Percentiles rank a stretch among this genome's conserved stretches.
Evolutionary conservation across 768 basidiomycete genomes (phyloP).

Genomic region (Lyophyllum semitale): DNA sequence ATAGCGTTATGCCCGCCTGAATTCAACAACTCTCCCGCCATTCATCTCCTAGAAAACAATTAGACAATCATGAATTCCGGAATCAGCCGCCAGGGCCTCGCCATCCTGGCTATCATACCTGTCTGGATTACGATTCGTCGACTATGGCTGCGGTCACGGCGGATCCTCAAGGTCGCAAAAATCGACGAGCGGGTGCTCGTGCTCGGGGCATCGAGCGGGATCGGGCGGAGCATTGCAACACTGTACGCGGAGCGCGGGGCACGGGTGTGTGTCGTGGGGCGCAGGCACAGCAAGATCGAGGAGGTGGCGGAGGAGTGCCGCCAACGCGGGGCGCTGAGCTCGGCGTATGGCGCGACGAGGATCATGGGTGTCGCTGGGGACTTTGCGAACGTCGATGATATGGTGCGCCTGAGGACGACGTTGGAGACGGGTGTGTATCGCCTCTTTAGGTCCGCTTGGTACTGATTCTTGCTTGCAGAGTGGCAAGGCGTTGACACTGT

Average conservation of each 20-base stretch:
- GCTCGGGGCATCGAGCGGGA: conserved; percentile 82
- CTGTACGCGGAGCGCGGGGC: conserved; percentile 79
- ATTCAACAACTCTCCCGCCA: neutral
- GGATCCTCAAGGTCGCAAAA: conserved; percentile 10
- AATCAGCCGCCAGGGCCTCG: conserved; percentile 17
- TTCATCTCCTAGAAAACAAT: neutral
- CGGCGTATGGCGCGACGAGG: conserved; percentile 17
- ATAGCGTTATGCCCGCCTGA: neutral
- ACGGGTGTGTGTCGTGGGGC: conserved; percentile 71
- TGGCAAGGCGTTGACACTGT: conserved; percentile 87
- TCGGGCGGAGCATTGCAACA: conserved; percentile 71
- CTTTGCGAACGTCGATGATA: conserved; percentile 64
- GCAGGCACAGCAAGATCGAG: conserved; percentile 55
- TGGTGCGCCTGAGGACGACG: conserved; percentile 56
- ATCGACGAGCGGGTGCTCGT: conserved; percentile 72
- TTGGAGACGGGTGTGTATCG: conserved; percentile 53
- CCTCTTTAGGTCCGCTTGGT: neutral
- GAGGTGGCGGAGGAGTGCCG: conserved; percentile 65
- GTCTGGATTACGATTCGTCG: conserved; percentile 22
- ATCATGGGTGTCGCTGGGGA: conserved; percentile 62
- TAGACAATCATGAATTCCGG: conserved; percentile 9
- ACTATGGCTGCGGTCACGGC: conserved; percentile 14
- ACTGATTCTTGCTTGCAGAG: conserved; percentile 41
- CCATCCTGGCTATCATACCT: conserved; percentile 27
- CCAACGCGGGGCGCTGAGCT: conserved; percentile 16